Percentiles rank a stretch among this genome's conserved stretches.
These are phyloP conservation scores for Eragrostis curvula DNA, from an alignment of 176 grass and related monocot genomes.

Conservation along the genomic window DNA sequence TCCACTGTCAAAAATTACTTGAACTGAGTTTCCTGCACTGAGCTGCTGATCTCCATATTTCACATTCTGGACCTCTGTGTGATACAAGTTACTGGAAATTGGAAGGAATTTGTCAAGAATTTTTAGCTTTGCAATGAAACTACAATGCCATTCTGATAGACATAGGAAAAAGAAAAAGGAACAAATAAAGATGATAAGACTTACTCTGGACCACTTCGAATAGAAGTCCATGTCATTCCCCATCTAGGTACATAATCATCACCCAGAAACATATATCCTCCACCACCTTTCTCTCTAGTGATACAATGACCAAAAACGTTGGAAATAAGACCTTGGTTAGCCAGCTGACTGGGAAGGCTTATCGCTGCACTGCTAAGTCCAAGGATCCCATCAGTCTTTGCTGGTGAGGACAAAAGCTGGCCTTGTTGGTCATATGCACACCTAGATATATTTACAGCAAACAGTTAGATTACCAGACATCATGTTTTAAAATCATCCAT, in stretches of 20 bases:
- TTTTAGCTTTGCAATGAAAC: conserved; percentile 4
- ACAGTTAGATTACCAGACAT: conserved; percentile 19
- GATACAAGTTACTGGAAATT: conserved; percentile 65
- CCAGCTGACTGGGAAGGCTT: conserved; percentile 85
- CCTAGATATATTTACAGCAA: conserved; percentile 50
- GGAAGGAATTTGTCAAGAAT: neutral
- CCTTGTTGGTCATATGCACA: conserved; percentile 99
- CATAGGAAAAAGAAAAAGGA: conserved; percentile 6
- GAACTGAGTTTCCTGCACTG: conserved; percentile 55
- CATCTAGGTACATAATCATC: conserved; percentile 90
- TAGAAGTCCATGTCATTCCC: conserved; percentile 85
- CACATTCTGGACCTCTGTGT: conserved; percentile 65
- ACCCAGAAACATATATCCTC: conserved; percentile 93
- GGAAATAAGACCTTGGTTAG: conserved; percentile 81
- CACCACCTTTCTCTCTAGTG: conserved; percentile 70
- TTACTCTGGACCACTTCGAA: conserved; percentile 70
- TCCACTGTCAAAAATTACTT: conserved; percentile 93
- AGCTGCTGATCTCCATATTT: conserved; percentile 71
- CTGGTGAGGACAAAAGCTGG: conserved; percentile 86
- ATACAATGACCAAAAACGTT: conserved; percentile 96
- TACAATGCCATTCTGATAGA: conserved; percentile 2
- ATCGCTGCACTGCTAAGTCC: conserved; percentile 84
- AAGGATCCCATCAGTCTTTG: conserved; percentile 98
- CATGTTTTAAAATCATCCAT: conserved; percentile 25
- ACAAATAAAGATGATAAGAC: conserved; percentile 25